phyloP scores from a whole-genome alignment of 371 early-diverging fungal species.

The Mucor lusitanicus region DNA sequence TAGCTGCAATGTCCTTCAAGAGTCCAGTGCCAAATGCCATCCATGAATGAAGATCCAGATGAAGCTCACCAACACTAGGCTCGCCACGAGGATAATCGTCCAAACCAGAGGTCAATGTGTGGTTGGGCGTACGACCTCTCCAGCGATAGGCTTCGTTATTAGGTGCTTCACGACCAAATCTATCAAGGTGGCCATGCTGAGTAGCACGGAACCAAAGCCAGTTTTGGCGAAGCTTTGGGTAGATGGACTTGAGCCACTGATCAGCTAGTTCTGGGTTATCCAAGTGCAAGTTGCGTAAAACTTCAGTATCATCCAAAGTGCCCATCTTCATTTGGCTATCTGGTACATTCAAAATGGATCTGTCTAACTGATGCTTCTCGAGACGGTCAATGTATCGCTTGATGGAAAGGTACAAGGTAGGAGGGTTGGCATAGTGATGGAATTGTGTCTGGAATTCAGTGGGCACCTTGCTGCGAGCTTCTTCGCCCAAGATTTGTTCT shows the following conservation, averaged over 20 bases:
- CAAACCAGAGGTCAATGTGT: constrained; percentile 90
- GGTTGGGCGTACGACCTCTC: constrained; percentile 85
- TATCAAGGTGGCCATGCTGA: constrained; percentile 71
- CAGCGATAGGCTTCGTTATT: constrained; percentile 82
- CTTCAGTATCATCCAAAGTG: constrained; percentile 31
- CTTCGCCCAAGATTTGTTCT: constrained; percentile 94
- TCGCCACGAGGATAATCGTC: constrained; percentile 94
- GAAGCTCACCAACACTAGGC: constrained; percentile 79
- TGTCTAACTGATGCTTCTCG: constrained; percentile 14
- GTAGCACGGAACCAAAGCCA: constrained; percentile 84
- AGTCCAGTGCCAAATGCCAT: constrained; percentile 78
- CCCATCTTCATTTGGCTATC: constrained; percentile 15
- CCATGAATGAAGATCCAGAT: constrained; percentile 91
- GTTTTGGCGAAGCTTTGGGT: constrained; percentile 70
- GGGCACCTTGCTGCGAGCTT: constrained; percentile 91
- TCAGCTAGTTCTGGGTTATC: constrained; percentile 48
- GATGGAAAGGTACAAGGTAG: constrained; percentile 80
- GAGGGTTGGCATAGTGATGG: constrained; percentile 93
- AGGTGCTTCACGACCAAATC: constrained; percentile 55
- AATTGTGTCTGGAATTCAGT: constrained; percentile 91
- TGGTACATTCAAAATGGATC: not conserved
- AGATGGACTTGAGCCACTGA: constrained; percentile 62
- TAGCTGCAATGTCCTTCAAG: constrained; percentile 67
- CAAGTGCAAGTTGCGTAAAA: constrained; percentile 54
- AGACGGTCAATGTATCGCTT: constrained; percentile 59